These are phyloP conservation scores for Aureobasidium sp. DNA, from an alignment of 2,329 filamentous ascomycete species.

Conservation along the genomic window DNA sequence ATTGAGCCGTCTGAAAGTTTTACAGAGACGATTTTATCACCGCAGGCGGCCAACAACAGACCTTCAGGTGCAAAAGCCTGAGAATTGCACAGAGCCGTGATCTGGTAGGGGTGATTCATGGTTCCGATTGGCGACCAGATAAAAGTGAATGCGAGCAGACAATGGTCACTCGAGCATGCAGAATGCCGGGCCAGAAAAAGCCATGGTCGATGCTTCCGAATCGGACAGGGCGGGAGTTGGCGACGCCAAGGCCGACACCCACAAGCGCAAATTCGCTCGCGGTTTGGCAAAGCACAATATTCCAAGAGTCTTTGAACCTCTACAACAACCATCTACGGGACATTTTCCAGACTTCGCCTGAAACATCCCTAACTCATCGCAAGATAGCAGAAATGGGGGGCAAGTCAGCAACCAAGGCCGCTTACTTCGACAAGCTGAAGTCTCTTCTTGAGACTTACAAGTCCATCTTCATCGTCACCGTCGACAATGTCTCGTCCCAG, in stretches of 20 bases:
- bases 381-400: constrained; percentile 30
- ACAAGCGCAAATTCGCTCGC: constrained; percentile 10
- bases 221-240: neutral
- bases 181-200: constrained; percentile 1
- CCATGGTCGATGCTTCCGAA: constrained; percentile 7
- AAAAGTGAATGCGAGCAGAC: neutral
- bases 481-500: constrained; percentile 99
- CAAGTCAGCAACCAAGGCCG: constrained; percentile 89
- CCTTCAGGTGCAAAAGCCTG: constrained; percentile 24
- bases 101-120: constrained; percentile 12
- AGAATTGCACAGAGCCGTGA: neutral
- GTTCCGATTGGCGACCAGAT: neutral
- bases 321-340: constrained; percentile 14
- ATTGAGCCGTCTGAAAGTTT: constrained; percentile 50
- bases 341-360: constrained; percentile 18
- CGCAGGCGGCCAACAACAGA: constrained; percentile 66
- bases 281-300: neutral
- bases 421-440: constrained; percentile 99
- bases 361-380: constrained; percentile 20
- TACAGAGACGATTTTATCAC: constrained; percentile 64
- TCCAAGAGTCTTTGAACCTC: neutral
- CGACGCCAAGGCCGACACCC: constrained; percentile 11
- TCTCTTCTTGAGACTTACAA: constrained; percentile 90
- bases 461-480: constrained; percentile 80
- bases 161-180: neutral